Evolutionary conservation across 1,284 basidiomycete genomes (phyloP).

Genomic region (Apiotrichum domesticum): DNA sequence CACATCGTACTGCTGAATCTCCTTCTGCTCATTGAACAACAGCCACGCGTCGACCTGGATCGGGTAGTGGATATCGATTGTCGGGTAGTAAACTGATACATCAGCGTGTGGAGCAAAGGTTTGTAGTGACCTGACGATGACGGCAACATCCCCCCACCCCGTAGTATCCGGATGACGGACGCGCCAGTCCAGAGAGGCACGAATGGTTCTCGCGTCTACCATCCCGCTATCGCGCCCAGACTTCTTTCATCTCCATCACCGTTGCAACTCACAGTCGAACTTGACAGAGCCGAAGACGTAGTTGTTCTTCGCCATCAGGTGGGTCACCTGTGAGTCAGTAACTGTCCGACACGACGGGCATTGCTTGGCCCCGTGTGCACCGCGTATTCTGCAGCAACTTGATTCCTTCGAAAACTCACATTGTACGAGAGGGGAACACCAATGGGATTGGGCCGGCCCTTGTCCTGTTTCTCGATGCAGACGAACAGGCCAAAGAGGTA

Average conservation of each 20-base stretch:
- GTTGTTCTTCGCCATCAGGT: not conserved
- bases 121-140: not conserved
- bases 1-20: conserved; percentile 18
- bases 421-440: not conserved
- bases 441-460: not conserved
- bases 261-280: conserved; percentile 2
- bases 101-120: conserved; percentile 5
- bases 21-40: not conserved
- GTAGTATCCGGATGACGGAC: too few species aligned
- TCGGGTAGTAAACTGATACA: not conserved
- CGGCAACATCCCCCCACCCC: too few species aligned
- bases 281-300: not conserved
- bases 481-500: conserved; percentile 5
- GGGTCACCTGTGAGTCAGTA: not conserved
- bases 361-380: too few species aligned
- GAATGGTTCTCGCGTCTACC: too few species aligned
- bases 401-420: not conserved
- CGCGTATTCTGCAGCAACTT: too few species aligned
- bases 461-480: not conserved
- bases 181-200: too few species aligned
- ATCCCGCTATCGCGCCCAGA: too few species aligned
- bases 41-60: not conserved
- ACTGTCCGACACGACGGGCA: not conserved
- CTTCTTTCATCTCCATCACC: too few species aligned
- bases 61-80: not conserved